These are phyloP conservation scores for Aspergillus puulaauensis DNA, from an alignment of 2,329 filamentous ascomycete genomes.

Conservation along the genomic window DNA sequence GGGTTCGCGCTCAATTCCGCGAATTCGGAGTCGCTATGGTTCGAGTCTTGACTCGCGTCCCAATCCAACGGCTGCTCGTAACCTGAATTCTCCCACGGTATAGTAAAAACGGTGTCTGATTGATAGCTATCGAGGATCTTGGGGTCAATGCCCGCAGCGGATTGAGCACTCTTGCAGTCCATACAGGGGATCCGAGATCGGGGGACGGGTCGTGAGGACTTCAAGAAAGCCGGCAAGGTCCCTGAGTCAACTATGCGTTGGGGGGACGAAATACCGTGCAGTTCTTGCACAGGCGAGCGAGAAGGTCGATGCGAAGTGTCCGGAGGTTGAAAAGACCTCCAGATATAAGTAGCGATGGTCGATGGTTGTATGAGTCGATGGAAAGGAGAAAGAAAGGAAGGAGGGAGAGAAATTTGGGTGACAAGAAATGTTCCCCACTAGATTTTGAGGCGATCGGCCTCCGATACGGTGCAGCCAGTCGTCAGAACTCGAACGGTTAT, in stretches of 20 bases:
- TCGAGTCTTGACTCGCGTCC: slow-evolving; percentile 41
- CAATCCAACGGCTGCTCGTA: slow-evolving; percentile 39
- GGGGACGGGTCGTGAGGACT: slow-evolving; percentile 9
- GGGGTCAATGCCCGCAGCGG: slow-evolving; percentile 43
- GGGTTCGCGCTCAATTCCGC: slow-evolving; percentile 30
- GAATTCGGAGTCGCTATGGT: slow-evolving; percentile 36
- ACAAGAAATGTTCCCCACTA: slow-evolving; percentile 23
- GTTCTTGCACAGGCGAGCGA: neutral
- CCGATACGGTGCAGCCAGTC: slow-evolving; percentile 13
- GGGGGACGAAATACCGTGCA: slow-evolving; percentile 2
- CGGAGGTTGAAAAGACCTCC: slow-evolving; percentile 8
- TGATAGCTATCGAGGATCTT: slow-evolving; percentile 43
- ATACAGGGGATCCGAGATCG: slow-evolving; percentile 28
- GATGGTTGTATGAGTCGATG: neutral
- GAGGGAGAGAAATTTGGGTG: slow-evolving; percentile 17
- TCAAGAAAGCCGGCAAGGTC: slow-evolving; percentile 17
- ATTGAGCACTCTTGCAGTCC: slow-evolving; percentile 37
- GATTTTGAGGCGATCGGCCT: slow-evolving; percentile 26
- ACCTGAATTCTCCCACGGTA: slow-evolving; percentile 37
- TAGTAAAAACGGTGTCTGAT: slow-evolving; percentile 34
- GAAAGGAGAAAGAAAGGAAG: neutral
- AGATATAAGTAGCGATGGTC: slow-evolving; percentile 1
- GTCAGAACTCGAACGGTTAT: slow-evolving; percentile 3
- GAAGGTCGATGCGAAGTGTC: neutral
- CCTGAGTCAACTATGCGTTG: slow-evolving; percentile 3